These are phyloP conservation scores for Phytophthora macrochlamydospora DNA, from an alignment of 352 stramenopile genomes.

Conservation along the genomic window DNA sequence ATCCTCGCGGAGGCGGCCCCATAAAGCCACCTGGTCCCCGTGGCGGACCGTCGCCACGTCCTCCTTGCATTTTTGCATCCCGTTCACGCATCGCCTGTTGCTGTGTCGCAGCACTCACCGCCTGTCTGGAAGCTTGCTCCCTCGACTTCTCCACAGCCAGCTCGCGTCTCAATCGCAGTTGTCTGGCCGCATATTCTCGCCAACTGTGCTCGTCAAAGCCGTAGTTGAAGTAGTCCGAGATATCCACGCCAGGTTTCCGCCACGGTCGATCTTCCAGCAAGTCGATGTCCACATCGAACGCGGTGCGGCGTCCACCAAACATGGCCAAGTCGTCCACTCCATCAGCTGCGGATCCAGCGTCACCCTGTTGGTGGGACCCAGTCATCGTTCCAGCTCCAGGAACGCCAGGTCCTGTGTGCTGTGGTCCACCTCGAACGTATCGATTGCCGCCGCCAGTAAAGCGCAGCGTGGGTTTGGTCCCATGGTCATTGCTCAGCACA, in stretches of 20 bases:
- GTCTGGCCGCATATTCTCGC: conserved; percentile 81
- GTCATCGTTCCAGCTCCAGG: conserved; percentile 15
- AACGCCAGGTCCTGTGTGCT: conserved; percentile 27
- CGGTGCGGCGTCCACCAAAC: conserved; percentile 85
- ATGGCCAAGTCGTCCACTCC: conserved; percentile 74
- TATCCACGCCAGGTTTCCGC: conserved; percentile 91
- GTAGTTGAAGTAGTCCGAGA: conserved; percentile 95
- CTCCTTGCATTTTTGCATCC: conserved; percentile 39
- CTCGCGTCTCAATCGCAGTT: conserved; percentile 73
- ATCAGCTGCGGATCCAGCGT: conserved; percentile 18
- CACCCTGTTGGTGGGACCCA: conserved; percentile 19
- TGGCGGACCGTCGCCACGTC: conserved; percentile 31
- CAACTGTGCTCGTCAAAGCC: conserved; percentile 90
- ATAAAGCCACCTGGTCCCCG: conserved; percentile 55
- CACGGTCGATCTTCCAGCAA: conserved; percentile 91
- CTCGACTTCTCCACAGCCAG: conserved; percentile 74
- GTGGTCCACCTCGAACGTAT: conserved; percentile 61
- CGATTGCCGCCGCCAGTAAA: conserved; percentile 80
- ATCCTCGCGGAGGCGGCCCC: conserved; percentile 55
- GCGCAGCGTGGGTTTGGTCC: conserved; percentile 72
- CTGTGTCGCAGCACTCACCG: conserved; percentile 59
- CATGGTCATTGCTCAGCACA: conserved; percentile 67
- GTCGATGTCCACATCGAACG: conserved; percentile 93
- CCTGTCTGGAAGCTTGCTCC: conserved; percentile 82
- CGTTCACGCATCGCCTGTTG: conserved; percentile 42